Evolutionary conservation across 2,329 filamentous ascomycete genomes (phyloP), one percentile per base, ranked within the genome.

Genomic region (Emmonsiellopsis sp.): DNA sequence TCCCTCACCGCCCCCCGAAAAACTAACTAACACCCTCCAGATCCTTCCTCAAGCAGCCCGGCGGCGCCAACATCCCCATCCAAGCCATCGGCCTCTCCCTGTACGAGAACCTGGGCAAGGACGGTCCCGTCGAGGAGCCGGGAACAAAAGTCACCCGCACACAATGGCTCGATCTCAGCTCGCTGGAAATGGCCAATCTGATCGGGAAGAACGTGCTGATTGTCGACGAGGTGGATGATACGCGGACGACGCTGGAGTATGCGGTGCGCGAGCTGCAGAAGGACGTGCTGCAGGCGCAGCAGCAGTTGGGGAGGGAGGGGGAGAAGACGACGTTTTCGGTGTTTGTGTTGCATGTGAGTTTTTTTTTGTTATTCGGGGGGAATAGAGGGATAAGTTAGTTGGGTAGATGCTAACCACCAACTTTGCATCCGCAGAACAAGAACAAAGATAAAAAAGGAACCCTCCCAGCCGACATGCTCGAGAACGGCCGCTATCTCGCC

Each of bases 1-100:
- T n/a, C n/a, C n/a, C 15, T 5, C 44, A 34, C 30, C 26, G 26
- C 13, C 44, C 31, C n/a, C 26, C 15, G n/a, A 6, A 15, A 13
- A 11, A 30, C 42, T 32, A 45, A 44, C 41, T 8, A 16, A 44
- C 41, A 5, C 41, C 41, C 10, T 54, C 58, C 62, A 75, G 76
- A 59, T 97, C 93, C 16, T 98, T 98, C 79, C 87, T 98, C 71
- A 96, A 95, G 80, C 82, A 84, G 69, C 80, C 88, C 56, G 89
- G 87, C 63, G 81, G 79, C 58, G 84, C 90, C 73, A 98, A 98
- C 77, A 98, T 98, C 67, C 92, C 93, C 62, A 98, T 98, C 73
- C 93, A 98, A 80, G 93, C 93, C 60, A 98, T 98, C 71, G 93
- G 93, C 48, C 86, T 98, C 59, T 97, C 92, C 20, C 85, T 98